Conservation (phyloP, 192 early-diverging fungal species). For the Martensiomyces pterosporus region DNA sequence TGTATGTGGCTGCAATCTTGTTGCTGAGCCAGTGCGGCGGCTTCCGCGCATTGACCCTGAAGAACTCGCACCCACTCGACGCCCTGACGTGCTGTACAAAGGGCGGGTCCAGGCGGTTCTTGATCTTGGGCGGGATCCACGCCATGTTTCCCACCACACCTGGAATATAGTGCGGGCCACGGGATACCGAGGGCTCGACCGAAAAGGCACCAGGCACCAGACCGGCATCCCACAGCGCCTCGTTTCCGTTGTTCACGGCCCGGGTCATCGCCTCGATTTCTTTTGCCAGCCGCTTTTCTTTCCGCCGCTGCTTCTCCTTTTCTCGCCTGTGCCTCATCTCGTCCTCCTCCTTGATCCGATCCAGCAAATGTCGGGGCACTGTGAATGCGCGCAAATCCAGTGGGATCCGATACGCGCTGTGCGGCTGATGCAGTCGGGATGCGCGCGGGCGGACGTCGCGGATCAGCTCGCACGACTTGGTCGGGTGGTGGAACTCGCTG, state of each 20-base stretch:
- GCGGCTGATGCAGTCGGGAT: constrained; percentile 30
- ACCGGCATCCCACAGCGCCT: constrained; percentile 9
- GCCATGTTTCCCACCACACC: constrained; percentile 32
- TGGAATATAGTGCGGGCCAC: constrained; percentile 9
- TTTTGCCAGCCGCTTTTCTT: constrained; percentile 6
- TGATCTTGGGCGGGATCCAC: constrained; percentile 37
- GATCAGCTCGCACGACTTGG: constrained; percentile 25
- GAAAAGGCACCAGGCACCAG: constrained; percentile 38
- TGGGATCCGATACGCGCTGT: constrained; percentile 40
- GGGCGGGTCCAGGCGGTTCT: constrained; percentile 26
- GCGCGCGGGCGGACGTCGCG: constrained; percentile 33
- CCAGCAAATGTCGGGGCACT: constrained; percentile 22
- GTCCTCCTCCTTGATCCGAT: constrained; percentile 17
- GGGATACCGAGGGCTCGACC: constrained; percentile 8
- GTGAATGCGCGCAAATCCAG: constrained; percentile 28
- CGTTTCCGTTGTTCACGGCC: constrained; percentile 27
- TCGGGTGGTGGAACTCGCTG: constrained; percentile 31
- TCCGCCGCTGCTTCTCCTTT: constrained; percentile 1
- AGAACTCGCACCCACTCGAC: constrained; percentile 37
- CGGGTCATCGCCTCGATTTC: constrained; percentile 16
- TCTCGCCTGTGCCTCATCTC: not conserved
- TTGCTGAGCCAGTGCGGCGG: constrained; percentile 41
- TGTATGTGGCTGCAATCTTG: constrained; percentile 20
- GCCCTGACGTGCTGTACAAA: constrained; percentile 40
- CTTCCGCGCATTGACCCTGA: constrained; percentile 37